These are phyloP conservation scores for Eragrostis nindensis DNA, from an alignment of 176 grass and related monocot species.

Conservation along the genomic window DNA sequence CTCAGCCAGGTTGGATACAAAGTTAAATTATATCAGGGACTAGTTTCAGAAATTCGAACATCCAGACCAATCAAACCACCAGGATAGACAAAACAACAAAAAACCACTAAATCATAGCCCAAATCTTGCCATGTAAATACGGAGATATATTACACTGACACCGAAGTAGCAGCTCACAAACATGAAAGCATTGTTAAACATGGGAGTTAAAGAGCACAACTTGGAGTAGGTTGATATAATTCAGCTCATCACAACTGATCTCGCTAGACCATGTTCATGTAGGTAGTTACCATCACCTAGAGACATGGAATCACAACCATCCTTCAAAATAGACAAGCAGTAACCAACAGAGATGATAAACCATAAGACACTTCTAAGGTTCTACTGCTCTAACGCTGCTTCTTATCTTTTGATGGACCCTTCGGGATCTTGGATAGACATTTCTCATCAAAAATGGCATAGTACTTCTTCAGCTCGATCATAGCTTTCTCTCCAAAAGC, in stretches of 20 bases:
- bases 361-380: background rate
- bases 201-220: background rate
- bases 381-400: constrained; percentile 46
- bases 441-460: constrained; percentile 74
- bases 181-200: background rate
- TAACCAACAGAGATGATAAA: constrained; percentile 31
- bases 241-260: background rate
- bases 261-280: constrained; percentile 5
- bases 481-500: constrained; percentile 74
- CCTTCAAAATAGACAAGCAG: constrained; percentile 27
- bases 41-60: background rate
- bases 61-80: background rate
- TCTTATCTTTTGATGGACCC: constrained; percentile 74
- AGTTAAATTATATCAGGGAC: background rate
- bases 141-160: background rate
- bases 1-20: too few relatives aligned
- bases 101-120: background rate
- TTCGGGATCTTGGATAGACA: constrained; percentile 86
- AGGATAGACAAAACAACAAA: background rate
- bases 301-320: constrained; percentile 47
- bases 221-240: constrained; percentile 14
- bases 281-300: constrained; percentile 39
- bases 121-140: background rate
- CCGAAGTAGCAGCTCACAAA: background rate
- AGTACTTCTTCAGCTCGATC: constrained; percentile 76